Evolutionary conservation across 192 early-diverging fungal species (phyloP).

Genomic region (Piromyces finnis): DNA sequence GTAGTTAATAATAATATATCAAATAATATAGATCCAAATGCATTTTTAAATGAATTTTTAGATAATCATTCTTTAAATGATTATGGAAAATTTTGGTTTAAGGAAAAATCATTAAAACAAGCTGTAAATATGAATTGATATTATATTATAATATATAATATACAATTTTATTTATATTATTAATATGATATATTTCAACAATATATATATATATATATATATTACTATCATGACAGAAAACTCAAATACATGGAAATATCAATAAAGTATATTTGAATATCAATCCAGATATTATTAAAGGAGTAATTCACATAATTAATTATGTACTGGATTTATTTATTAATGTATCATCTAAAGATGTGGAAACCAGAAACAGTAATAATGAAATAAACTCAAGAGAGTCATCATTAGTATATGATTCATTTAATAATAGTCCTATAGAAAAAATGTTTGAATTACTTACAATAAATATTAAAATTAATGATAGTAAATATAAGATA

Average conservation of each 20-base stretch:
- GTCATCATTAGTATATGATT: neutral
- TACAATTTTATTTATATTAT: too few relatives aligned
- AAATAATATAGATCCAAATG: neutral
- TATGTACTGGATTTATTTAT: neutral
- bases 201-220: too few relatives aligned
- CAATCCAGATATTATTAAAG: neutral
- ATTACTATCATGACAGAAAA: too few relatives aligned
- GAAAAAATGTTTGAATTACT: neutral
- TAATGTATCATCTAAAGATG: neutral
- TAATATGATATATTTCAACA: too few relatives aligned
- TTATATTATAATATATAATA: too few relatives aligned
- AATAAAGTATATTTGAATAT: neutral
- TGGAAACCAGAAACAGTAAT: neutral
- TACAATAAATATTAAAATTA: neutral
- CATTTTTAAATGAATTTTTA: neutral
- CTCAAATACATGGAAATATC: neutral
- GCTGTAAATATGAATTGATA: neutral
- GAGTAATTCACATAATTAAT: neutral
- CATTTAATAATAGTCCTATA: neutral
- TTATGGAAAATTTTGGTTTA: neutral
- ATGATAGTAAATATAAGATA: neutral
- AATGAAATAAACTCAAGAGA: neutral
- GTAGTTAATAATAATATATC: neutral
- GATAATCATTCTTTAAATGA: neutral
- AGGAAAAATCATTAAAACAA: neutral